These are phyloP conservation scores for Paracamarosporium sp. DNA, from an alignment of 2,329 filamentous ascomycete species.

Conservation along the genomic window DNA sequence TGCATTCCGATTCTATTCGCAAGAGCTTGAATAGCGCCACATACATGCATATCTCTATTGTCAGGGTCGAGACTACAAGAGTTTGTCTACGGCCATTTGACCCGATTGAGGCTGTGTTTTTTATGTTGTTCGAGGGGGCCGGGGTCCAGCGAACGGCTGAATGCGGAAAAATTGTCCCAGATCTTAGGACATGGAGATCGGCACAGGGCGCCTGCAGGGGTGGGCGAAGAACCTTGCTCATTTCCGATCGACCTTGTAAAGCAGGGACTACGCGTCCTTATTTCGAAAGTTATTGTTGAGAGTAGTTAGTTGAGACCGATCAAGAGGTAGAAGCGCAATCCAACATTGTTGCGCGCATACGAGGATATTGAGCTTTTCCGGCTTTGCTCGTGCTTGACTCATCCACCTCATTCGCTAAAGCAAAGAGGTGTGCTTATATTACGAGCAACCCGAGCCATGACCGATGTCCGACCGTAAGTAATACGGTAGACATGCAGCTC, in stretches of 20 bases:
- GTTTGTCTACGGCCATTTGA: neutral
- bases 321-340: neutral
- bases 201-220: slow-evolving; percentile 9
- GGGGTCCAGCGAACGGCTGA: slow-evolving; percentile 30
- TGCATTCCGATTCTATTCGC: neutral
- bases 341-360: neutral
- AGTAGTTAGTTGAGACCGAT: neutral
- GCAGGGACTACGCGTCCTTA: slow-evolving; percentile 29
- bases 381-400: neutral
- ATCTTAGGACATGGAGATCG: slow-evolving; percentile 20
- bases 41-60: neutral
- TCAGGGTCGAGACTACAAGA: neutral
- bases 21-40: neutral
- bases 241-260: slow-evolving; percentile 1
- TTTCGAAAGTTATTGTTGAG: slow-evolving; percentile 16
- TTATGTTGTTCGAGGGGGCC: neutral
- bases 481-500: neutral
- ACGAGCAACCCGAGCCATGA: neutral
- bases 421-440: neutral
- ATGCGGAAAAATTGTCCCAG: slow-evolving; percentile 29
- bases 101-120: neutral
- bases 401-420: neutral
- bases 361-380: neutral
- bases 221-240: neutral
- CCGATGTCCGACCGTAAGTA: slow-evolving; percentile 1